These are phyloP conservation scores for Neonectria faginata DNA, from an alignment of 2,329 filamentous ascomycete genomes.

Conservation along the genomic window DNA sequence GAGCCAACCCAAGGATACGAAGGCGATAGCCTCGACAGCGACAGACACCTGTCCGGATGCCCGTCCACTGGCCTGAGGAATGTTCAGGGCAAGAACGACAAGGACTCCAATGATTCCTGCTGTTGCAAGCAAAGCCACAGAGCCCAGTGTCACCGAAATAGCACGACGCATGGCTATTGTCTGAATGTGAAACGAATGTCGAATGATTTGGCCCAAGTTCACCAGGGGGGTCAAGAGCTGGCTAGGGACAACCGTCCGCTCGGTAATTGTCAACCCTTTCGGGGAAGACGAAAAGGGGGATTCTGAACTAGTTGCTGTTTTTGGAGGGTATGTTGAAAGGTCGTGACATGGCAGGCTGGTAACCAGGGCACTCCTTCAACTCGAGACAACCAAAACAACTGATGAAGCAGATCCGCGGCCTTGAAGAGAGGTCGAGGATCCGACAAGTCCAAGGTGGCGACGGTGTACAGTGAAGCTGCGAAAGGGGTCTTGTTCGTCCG, in stretches of 20 bases:
- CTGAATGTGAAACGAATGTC: constrained; percentile 17
- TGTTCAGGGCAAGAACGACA: constrained; percentile 36
- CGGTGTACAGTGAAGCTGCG: neutral
- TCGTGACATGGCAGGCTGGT: constrained; percentile 16
- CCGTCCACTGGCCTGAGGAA: constrained; percentile 39
- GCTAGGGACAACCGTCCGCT: constrained; percentile 20
- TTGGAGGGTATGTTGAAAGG: constrained; percentile 10
- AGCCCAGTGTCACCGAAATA: constrained; percentile 38
- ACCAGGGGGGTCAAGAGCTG: constrained; percentile 9
- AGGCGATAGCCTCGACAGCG: constrained; percentile 44
- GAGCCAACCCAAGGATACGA: constrained; percentile 44
- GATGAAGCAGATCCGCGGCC: neutral
- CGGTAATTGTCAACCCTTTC: constrained; percentile 2
- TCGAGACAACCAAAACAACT: neutral
- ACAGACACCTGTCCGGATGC: constrained; percentile 45
- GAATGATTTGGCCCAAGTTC: constrained; percentile 25
- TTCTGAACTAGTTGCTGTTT: constrained; percentile 4
- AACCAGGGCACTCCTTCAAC: neutral
- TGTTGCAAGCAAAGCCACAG: constrained; percentile 39
- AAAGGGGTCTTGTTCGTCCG: constrained; percentile 2
- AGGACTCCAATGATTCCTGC: constrained; percentile 37
- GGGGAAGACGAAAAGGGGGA: neutral
- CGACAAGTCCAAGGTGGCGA: neutral
- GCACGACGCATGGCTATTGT: constrained; percentile 35
- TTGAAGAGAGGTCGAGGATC: neutral